Base-by-base conservation (phyloP, 163 green algal genomes). In the Chlorella variabilis region DNA sequence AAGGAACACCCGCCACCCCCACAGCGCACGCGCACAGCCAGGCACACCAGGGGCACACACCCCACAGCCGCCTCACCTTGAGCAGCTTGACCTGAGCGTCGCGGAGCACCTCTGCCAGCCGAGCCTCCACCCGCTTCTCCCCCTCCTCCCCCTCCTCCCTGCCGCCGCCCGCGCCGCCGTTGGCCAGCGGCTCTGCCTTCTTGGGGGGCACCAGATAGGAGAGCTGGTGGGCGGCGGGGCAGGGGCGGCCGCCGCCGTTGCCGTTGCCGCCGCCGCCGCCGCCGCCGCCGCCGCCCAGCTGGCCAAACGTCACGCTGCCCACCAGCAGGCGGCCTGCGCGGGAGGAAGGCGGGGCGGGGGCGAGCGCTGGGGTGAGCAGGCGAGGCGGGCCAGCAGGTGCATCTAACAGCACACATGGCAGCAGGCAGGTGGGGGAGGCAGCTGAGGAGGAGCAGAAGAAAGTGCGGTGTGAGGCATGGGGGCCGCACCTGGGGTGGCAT, bases 41-140 rank as follows among this genome's bases (percentile, higher is more conserved):
- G n/a, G n/a, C n/a, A n/a, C n/a, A n/a, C n/a, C n/a, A n/a, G n/a
- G n/a, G n/a, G n/a, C n/a, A n/a, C n/a, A n/a, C n/a, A n/a, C n/a
- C n/a, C 13, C 9, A 6, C 34, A 23, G 29, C 11, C 5, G 34
- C 18, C 71, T 45, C 33, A 86, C 88, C 86, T 91, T 91, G 38
- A 94, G 74, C 0, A 93, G 71, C 62, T 91, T 90, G 33, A 95
- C 80, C 78, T 93, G 76, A 0, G 92, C 92, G 65, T 94, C 90
- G 31, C 87, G 76, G 34, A 94, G 41, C 21, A 89, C 89, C 67
- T 96, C 77, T 6, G 73, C 34, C 48, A 94, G 71, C 75, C 75
- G 39, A 4, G 39, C 59, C 39, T 73, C 29, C 21, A 73, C 54
- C 75, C 20, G 75, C 42, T 45, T 83, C 39, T 13, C 23, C 36